Conservation (phyloP, 192 early-diverging fungal genomes). For the Linnemannia zychae region DNA sequence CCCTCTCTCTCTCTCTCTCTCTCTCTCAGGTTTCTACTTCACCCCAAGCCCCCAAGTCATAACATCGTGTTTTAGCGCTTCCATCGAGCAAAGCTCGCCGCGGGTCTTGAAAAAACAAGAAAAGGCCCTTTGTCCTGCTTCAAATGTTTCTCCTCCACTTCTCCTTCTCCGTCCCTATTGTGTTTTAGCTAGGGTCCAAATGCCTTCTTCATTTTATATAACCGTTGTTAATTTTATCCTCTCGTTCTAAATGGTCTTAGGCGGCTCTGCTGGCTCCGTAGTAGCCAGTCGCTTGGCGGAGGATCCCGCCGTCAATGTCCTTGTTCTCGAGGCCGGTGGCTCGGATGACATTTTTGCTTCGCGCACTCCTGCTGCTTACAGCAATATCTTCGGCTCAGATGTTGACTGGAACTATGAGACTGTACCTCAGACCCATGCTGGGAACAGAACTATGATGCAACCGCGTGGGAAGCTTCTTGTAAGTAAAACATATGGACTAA, state of each 20-base stretch:
- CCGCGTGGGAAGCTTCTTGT: conserved; percentile 24
- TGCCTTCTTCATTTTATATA: too few species aligned
- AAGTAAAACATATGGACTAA: conserved; percentile 6
- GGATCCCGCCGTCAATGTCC: conserved; percentile 17
- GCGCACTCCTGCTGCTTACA: background rate
- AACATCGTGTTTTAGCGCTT: too few species aligned
- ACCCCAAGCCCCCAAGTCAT: too few species aligned
- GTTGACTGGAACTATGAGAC: conserved; percentile 14
- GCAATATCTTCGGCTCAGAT: background rate
- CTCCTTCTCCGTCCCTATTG: too few species aligned
- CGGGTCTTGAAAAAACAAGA: too few species aligned
- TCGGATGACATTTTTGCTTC: conserved; percentile 4
- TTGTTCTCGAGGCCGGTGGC: conserved; percentile 9
- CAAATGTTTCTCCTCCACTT: too few species aligned
- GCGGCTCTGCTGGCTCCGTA: conserved; percentile 21
- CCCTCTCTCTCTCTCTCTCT: too few species aligned
- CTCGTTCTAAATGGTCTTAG: background rate
- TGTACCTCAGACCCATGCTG: background rate
- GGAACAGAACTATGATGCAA: background rate
- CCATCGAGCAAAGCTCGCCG: too few species aligned
- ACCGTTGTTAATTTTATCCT: too few species aligned
- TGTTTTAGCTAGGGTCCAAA: too few species aligned
- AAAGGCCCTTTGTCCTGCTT: too few species aligned
- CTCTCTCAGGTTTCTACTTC: too few species aligned
- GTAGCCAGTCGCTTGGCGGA: conserved; percentile 22